Conservation (phyloP, 2,329 filamentous ascomycete species). For the Scedosporium dehoogii region DNA sequence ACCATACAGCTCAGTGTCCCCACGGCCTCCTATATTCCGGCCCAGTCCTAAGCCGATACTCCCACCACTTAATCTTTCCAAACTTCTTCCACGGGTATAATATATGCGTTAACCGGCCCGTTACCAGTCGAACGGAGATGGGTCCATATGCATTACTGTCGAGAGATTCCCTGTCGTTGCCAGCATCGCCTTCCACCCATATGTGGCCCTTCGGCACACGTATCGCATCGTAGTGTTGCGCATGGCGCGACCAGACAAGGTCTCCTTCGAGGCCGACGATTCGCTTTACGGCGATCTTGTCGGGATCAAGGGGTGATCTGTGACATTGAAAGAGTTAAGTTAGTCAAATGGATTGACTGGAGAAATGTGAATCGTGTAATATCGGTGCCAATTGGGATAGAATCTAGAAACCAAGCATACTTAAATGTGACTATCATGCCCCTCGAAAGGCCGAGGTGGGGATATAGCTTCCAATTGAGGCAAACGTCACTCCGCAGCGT, state of each 20-base stretch:
- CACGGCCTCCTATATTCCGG: slow-evolving; percentile 4
- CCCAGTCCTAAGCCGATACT: slow-evolving; percentile 27
- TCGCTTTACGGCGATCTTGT: slow-evolving; percentile 66
- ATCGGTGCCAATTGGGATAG: neutral
- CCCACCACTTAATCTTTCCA: slow-evolving; percentile 48
- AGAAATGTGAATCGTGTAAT: neutral
- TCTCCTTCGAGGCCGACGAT: slow-evolving; percentile 77
- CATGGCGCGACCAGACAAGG: slow-evolving; percentile 53
- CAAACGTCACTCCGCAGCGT: slow-evolving; percentile 45
- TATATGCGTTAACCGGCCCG: slow-evolving; percentile 63
- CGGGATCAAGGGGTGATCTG: slow-evolving; percentile 63
- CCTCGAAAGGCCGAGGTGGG: slow-evolving; percentile 47
- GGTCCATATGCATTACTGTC: slow-evolving; percentile 93
- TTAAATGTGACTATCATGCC: slow-evolving; percentile 69
- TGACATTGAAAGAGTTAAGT: neutral
- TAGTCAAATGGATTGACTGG: neutral
- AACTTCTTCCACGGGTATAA: slow-evolving; percentile 57
- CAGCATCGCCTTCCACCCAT: slow-evolving; percentile 85
- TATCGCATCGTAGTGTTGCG: slow-evolving; percentile 45
- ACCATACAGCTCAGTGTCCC: neutral
- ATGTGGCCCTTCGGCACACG: slow-evolving; percentile 75
- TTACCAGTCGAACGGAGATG: slow-evolving; percentile 63
- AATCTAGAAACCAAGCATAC: slow-evolving; percentile 27
- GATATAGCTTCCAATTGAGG: slow-evolving; percentile 48
- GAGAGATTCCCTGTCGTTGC: slow-evolving; percentile 18